phyloP scores from a whole-genome alignment of 805 yeast genomes.

The Metschnikowia shivogae region DNA sequence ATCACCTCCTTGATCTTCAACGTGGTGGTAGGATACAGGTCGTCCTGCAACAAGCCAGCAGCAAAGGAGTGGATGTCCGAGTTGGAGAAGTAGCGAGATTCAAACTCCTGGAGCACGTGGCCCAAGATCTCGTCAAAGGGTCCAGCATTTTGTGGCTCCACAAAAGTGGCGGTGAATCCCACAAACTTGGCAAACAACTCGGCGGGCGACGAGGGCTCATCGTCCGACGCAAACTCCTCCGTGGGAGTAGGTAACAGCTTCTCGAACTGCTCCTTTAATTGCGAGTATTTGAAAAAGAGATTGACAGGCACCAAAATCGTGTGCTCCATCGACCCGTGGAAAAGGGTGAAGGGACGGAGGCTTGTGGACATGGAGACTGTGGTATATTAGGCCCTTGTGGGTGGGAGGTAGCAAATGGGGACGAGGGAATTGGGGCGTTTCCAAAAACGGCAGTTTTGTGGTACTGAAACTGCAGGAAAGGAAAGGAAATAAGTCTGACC shows the following conservation, averaged over 20 bases:
- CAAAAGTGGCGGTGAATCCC: slow-evolving; percentile 59
- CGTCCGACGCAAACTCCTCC: slow-evolving; percentile 79
- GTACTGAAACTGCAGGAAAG: slow-evolving; percentile 1
- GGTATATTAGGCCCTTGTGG: neutral
- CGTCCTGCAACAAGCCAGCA: slow-evolving; percentile 55
- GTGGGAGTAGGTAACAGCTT: slow-evolving; percentile 75
- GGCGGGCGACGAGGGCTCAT: slow-evolving; percentile 82
- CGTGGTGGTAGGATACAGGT: slow-evolving; percentile 59
- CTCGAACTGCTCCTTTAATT: slow-evolving; percentile 79
- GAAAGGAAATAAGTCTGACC: neutral
- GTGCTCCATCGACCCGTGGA: slow-evolving; percentile 86
- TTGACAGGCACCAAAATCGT: slow-evolving; percentile 82
- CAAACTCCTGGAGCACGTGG: slow-evolving; percentile 76
- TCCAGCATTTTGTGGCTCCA: slow-evolving; percentile 43
- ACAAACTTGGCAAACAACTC: slow-evolving; percentile 82
- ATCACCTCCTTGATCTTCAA: slow-evolving; percentile 70
- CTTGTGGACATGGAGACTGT: slow-evolving; percentile 20
- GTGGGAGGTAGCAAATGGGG: neutral
- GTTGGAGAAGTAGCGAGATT: slow-evolving; percentile 58
- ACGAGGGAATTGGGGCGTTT: neutral
- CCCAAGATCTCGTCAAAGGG: slow-evolving; percentile 68
- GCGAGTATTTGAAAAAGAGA: slow-evolving; percentile 74
- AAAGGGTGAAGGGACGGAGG: slow-evolving; percentile 72
- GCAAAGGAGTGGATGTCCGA: slow-evolving; percentile 88
- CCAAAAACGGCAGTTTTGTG: neutral